These are phyloP conservation scores for Bacterosira constricta DNA, from an alignment of 108 stramenopile species.

Conservation along the genomic window DNA sequence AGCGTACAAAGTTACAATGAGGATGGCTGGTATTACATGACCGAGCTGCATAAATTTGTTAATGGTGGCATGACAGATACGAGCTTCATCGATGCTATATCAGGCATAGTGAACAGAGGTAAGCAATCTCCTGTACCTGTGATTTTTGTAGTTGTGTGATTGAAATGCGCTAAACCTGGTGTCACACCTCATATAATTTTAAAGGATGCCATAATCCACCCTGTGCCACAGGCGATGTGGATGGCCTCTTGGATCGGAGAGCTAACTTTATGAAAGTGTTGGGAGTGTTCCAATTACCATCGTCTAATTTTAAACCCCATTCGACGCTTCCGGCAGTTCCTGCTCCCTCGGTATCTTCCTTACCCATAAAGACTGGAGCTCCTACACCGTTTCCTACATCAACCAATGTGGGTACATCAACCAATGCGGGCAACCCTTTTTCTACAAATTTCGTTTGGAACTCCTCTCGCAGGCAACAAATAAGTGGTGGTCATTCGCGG, in stretches of 20 bases:
- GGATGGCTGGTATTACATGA: conserved; percentile 11
- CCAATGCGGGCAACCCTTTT: no score
- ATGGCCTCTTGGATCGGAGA: background rate
- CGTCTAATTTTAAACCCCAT: background rate
- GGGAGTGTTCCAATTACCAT: conserved; percentile 13
- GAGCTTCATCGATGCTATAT: conserved; percentile 14
- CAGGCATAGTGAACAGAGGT: conserved; percentile 17
- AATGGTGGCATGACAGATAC: conserved; percentile 23
- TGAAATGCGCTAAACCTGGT: background rate
- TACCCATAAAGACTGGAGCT: no score
- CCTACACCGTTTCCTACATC: no score
- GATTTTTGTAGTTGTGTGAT: background rate
- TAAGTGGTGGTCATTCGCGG: no score
- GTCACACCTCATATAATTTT: background rate
- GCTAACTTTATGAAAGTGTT: conserved; percentile 13
- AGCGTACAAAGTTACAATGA: conserved; percentile 14
- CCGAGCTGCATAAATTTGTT: conserved; percentile 22
- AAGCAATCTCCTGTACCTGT: no score
- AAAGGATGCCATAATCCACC: conserved; percentile 23
- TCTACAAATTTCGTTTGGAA: no score
- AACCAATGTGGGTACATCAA: no score
- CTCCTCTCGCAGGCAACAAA: no score
- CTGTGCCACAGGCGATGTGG: conserved; percentile 16
- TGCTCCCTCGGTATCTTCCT: no score
- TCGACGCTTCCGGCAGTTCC: conserved; percentile 6